Evolutionary conservation across 2,329 filamentous ascomycete species (phyloP).

Genomic region (Trichoderma guizhouense): DNA sequence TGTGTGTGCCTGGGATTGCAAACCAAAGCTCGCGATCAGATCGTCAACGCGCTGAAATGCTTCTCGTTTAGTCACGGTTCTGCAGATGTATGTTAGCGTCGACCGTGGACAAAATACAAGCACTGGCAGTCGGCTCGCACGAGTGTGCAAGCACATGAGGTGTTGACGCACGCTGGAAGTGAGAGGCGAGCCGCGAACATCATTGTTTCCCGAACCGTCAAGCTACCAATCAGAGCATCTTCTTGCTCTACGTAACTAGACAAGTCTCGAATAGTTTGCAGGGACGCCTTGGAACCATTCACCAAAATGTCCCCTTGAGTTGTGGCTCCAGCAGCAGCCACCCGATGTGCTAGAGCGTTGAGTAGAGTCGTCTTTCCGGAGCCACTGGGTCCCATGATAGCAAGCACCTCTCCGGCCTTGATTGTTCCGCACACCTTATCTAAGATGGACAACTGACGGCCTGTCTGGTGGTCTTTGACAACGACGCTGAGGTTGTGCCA

Average conservation of each 20-base stretch:
- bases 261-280: slow-evolving; percentile 58
- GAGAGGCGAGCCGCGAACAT: slow-evolving; percentile 47
- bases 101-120: not conserved
- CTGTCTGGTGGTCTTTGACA: not conserved
- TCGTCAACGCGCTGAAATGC: slow-evolving; percentile 60
- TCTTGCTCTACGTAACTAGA: slow-evolving; percentile 84
- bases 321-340: slow-evolving; percentile 34
- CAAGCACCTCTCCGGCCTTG: slow-evolving; percentile 63
- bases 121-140: not conserved
- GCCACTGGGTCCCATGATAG: slow-evolving; percentile 74
- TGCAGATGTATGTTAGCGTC: not conserved
- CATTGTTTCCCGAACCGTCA: slow-evolving; percentile 78
- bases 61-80: slow-evolving; percentile 44
- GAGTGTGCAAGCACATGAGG: not conserved
- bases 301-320: slow-evolving; percentile 48
- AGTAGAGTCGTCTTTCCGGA: slow-evolving; percentile 81
- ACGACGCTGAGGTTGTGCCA: not conserved
- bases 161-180: slow-evolving; percentile 25
- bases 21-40: slow-evolving; percentile 69
- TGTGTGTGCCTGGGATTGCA: slow-evolving; percentile 64
- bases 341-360: slow-evolving; percentile 64
- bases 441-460: not conserved
- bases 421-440: slow-evolving; percentile 10
- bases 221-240: slow-evolving; percentile 74
- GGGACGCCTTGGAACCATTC: slow-evolving; percentile 57